Base-by-base conservation (phyloP, 768 basidiomycete genomes). In the Dacryopinax spathularia region DNA sequence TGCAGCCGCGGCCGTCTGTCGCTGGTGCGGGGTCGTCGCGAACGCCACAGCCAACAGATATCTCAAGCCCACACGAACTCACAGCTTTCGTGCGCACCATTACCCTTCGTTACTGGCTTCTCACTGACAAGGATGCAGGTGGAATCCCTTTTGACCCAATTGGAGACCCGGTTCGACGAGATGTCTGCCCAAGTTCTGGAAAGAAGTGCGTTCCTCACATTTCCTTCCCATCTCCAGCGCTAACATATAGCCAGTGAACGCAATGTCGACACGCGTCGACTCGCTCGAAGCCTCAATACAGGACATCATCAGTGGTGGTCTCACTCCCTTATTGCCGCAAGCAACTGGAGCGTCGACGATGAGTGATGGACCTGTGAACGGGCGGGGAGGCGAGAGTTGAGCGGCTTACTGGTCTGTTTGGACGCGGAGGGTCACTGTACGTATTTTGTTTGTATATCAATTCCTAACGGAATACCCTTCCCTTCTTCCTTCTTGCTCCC, bases 211-310 rank as follows among this genome's bases (percentile, higher is more conserved):
- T 37, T 33, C 35, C 62, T 33, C 29, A 43, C 33, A 16, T 36
- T 25, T 29, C 36, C 16, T 37, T 33, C 1, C 31, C 29, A n/a
- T 31, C 27, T 61, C 60, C n/a, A 35, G 15, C 16, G 37, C 63
- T 64, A 25, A 62, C 34, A 56, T 36, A n/a, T 31, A 62, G 60
- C 34, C 70, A 95, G 93, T 96, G 93, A 82, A 77, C 63, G 88
- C 91, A 69, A 96, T 95, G 93, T 94, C 92, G 1, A 81, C 83
- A 36, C 82, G 93, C 43, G 92, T 96, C 22, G 92, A 96, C 69
- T 82, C 88, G 18, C 78, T 96, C 33, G 93, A 96, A 71, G 84
- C 84, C 18, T 84, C 92, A 12, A 93, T 96, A 63, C 90, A 93
- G 68, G 92, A 95, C 70, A 88, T 95, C 59, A 92, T 96, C 70